Conservation (phyloP, 768 basidiomycete genomes). For the Artomyces pyxidatus region DNA sequence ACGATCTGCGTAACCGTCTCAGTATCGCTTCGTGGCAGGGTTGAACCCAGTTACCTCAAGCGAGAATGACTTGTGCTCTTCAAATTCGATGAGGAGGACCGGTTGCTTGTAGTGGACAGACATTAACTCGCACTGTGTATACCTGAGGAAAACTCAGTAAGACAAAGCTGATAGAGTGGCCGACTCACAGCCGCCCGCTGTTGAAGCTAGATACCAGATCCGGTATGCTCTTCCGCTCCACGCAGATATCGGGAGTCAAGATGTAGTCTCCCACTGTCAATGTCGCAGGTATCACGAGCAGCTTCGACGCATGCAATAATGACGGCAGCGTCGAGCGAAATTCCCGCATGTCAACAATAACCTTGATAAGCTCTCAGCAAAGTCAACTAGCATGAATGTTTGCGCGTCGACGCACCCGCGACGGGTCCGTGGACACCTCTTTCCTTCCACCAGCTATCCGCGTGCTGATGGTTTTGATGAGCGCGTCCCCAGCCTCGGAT, state of each 20-base stretch:
- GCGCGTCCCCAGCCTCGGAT: slow-evolving; percentile 37
- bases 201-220: slow-evolving; percentile 93
- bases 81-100: slow-evolving; percentile 91
- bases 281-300: slow-evolving; percentile 84
- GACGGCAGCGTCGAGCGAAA: slow-evolving; percentile 91
- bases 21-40: background rate
- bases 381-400: too few species aligned
- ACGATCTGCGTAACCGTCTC: slow-evolving; percentile 36
- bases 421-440: slow-evolving; percentile 55
- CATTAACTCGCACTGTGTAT: slow-evolving; percentile 97
- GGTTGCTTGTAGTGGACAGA: slow-evolving; percentile 93
- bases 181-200: slow-evolving; percentile 79
- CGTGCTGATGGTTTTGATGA: slow-evolving; percentile 76
- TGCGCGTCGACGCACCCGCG: slow-evolving; percentile 35
- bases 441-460: slow-evolving; percentile 82
- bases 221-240: slow-evolving; percentile 91
- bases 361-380: slow-evolving; percentile 33
- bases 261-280: slow-evolving; percentile 96
- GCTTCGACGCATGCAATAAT: slow-evolving; percentile 71
- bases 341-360: slow-evolving; percentile 95
- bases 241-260: slow-evolving; percentile 88
- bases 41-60: slow-evolving; percentile 54
- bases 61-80: slow-evolving; percentile 93
- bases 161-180: background rate
- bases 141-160: slow-evolving; percentile 38